Evolutionary conservation across 2,329 filamentous ascomycete species (phyloP), one percentile per base, ranked within the genome.

Genomic region (Fusarium sp.): DNA sequence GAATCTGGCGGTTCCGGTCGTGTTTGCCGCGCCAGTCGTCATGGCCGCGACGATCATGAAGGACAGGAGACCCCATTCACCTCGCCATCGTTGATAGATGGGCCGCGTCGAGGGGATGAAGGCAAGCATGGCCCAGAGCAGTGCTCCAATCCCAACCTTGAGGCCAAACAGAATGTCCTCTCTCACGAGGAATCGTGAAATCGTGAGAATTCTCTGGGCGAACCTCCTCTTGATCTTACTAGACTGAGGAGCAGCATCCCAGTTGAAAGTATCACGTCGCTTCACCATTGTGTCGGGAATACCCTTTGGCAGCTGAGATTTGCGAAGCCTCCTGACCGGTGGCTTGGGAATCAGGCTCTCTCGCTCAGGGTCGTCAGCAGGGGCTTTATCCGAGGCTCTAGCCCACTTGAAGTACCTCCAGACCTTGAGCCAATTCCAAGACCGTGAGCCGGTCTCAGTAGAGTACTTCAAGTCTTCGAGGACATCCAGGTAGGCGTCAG

Each of bases 31-130:
- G 31, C 97, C 97, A 25, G 98, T 96, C 0, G 96, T 99, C 95
- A 98, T 98, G 40, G 94, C 95, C 80, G 95, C 97, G 27, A 99
- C 97, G 80, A 98, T 91, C 96, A 98, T 98, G 85, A 98, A 98
- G 0, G 95, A 98, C 65, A 99, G 83, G 3, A 99, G 87, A 25
- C 97, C 97, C 97, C 97, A 99, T 87, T 99, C 97, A 33, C 96
- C 96, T 81, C 96, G 89, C 95, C 95, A 98, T 78, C 93, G 92
- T 62, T 91, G 88, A 81, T 98, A 99, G 22, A 93, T 88, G 0
- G 94, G 93, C 62, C 95, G 88, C 3, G 95, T 97, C 10, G 88
- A 85, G 1, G 91, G 89, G 36, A 98, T 89, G 79, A 98, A 99
- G 3, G 97, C 93, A 76, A 97, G 94, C 82, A 97, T 90, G 20